Evolutionary conservation across 2,329 filamentous ascomycete genomes (phyloP).

Genomic region (Plectosphaerella sp.): DNA sequence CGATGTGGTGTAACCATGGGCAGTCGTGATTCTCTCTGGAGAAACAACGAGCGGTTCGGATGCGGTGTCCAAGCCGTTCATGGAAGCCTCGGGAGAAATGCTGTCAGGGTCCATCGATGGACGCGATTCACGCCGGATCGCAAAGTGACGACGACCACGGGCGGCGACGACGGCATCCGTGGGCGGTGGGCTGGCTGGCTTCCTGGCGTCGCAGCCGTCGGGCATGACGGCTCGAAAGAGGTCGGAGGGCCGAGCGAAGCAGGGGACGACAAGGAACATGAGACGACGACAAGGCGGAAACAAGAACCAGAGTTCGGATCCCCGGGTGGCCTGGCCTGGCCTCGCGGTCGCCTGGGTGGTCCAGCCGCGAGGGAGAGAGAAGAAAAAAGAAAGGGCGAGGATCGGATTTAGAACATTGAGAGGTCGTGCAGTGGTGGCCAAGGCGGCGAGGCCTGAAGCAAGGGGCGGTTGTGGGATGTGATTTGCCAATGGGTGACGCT

Average conservation of each 20-base stretch:
- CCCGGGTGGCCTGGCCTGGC: conserved; percentile 1
- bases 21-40: too few species aligned
- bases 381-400: background rate
- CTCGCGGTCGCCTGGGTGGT: conserved; percentile 1
- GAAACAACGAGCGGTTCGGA: too few species aligned
- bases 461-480: too few species aligned
- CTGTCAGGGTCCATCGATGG: too few species aligned
- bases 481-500: too few species aligned
- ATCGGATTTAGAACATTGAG: background rate
- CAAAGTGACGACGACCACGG: too few species aligned
- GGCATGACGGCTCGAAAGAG: too few species aligned
- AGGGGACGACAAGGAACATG: conserved; percentile 3
- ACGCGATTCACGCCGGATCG: too few species aligned
- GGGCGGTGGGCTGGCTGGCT: background rate
- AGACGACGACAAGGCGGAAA: conserved; percentile 5
- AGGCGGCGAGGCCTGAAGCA: background rate
- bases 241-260: background rate
- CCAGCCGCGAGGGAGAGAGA: background rate
- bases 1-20: too few species aligned
- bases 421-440: conserved; percentile 3
- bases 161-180: too few species aligned
- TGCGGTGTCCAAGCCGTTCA: too few species aligned
- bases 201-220: background rate
- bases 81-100: too few species aligned
- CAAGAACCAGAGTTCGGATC: background rate